Evolutionary conservation across 768 basidiomycete species (phyloP), one percentile per base, ranked within the genome.

Genomic region (Lactarius quietus): DNA sequence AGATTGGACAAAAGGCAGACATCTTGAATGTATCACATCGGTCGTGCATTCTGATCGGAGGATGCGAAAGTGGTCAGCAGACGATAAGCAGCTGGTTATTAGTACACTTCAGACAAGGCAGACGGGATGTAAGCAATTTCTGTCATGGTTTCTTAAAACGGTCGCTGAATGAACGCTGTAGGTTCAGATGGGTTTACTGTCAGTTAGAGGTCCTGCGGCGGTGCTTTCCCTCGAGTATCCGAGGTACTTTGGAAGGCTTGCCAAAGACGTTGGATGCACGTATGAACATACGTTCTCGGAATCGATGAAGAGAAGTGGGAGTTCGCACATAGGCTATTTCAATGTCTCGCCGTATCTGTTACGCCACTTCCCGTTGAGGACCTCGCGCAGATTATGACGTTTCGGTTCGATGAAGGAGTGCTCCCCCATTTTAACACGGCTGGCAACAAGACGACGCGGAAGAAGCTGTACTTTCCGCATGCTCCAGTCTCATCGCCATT

Each of bases 401-500:
- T 48, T n/a, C 45, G 14, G 23, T 26, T 48, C 45, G 23, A 48
- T 6, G 3, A 3, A 23, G 23, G 45, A 26, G 23, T n/a, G 23
- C 23, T 12, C 14, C 45, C 45, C 5, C 12, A 48, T 12, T 26
- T 48, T 6, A 48, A 48, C 45, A 48, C 23, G 45, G 45, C 23
- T 48, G 45, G 45, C 23, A 17, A 45, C n/a, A 23, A 26, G 10
- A 12, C 45, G 5, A 48, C 23, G 45, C 45, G 12, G 45, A 48
- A 48, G 45, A 48, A 26, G n/a, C 45, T 48, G 45, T 48, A 14
- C 45, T 48, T 48, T 53, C 60, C 1, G 51, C 60, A 10, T 61
- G 60, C 23, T 48, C 45, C 26, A 61, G 60, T 53, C 33, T 61
- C 23, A 28, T 61, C 18, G 18, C 60, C 28, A 12, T 61, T 23